Base-by-base conservation (phyloP, 441 rosid species). In the Kokia cookei region DNA sequence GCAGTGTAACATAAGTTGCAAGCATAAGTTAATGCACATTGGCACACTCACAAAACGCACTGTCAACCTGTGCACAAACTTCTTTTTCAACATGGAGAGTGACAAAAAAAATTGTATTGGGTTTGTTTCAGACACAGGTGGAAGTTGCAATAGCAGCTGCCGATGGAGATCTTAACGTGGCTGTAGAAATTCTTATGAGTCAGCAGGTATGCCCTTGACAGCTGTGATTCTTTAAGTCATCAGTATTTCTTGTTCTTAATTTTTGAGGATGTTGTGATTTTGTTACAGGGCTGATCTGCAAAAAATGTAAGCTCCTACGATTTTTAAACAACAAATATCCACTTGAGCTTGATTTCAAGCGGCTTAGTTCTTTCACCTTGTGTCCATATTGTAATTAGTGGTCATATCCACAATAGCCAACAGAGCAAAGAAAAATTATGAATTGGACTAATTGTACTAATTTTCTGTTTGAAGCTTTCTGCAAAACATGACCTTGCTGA, bases 71-170 rank as follows among this genome's bases (percentile, higher is more conserved):
- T 68, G 43, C 26, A 48, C 35, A 15, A 53, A 8, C 37, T 67
- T 67, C 4, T 48, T 26, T 27, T 67, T 27, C 19, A n/a, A 50
- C 11, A 35, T 58, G 72, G 42, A 45, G 53, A n/a, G n/a, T 8
- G 64, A 51, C 48, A 4, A 19, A 53, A 64, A 59, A 54, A 42
- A 42, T 42, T 54, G 65, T 24, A 14, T 74, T 40, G 55, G 42
- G 2, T 61, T 72, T 78, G 68, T 77, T 87, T 72, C 93, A 96
- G 99, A 96, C 94, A 53, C 98, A 90, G 76, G 97, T 93, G 65
- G 98, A 96, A 81, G 98, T 96, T 40, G 98, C 97, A 5, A 73
- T 96, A 17, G 97, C 99, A 57, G 99, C 98, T 47, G 97, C 97
- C 1, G 97, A 96, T 17, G 93, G 95, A 27, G 98, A 93, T 82